These are phyloP conservation scores for Balansia obtecta DNA, from an alignment of 2,329 filamentous ascomycete genomes.

Conservation along the genomic window DNA sequence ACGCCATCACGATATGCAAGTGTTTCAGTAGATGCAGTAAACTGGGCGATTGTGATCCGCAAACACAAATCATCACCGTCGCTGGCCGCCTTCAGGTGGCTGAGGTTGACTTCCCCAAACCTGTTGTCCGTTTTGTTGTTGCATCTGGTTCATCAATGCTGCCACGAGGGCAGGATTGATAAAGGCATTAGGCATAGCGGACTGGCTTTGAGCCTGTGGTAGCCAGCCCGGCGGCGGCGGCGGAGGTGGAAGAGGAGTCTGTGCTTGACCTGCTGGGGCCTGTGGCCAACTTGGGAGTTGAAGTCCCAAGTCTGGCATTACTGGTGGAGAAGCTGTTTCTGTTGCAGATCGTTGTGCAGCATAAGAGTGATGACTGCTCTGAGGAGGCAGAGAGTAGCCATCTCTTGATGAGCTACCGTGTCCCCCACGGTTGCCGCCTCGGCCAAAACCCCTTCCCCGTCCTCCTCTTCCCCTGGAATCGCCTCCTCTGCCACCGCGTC, in stretches of 20 bases:
- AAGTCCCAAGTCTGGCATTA: conserved; percentile 27
- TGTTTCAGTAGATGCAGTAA: background rate
- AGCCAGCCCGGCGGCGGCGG: conserved; percentile 26
- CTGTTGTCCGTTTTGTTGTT: conserved; percentile 18
- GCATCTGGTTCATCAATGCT: conserved; percentile 33
- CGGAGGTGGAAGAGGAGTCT: conserved; percentile 20
- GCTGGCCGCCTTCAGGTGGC: conserved; percentile 16
- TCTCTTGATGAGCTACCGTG: conserved; percentile 18
- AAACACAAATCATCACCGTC: conserved; percentile 11
- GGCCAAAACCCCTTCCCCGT: conserved; percentile 28
- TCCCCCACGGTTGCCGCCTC: conserved; percentile 26
- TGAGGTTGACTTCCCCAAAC: conserved; percentile 15
- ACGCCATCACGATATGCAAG: background rate
- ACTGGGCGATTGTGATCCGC: background rate
- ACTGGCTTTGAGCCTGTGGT: conserved; percentile 11
- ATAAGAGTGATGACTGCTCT: conserved; percentile 16
- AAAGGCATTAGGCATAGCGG: conserved; percentile 29
- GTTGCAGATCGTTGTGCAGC: conserved; percentile 10
- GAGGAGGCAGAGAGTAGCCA: conserved; percentile 30
- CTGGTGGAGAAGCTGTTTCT: conserved; percentile 10
- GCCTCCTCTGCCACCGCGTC: conserved; percentile 31
- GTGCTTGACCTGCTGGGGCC: conserved; percentile 10
- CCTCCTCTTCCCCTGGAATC: conserved; percentile 24
- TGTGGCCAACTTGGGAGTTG: conserved; percentile 32
- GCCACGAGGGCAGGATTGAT: conserved; percentile 48